phyloP scores from a whole-genome alignment of 2,329 filamentous ascomycete species.

The Aureobasidium sp. region DNA sequence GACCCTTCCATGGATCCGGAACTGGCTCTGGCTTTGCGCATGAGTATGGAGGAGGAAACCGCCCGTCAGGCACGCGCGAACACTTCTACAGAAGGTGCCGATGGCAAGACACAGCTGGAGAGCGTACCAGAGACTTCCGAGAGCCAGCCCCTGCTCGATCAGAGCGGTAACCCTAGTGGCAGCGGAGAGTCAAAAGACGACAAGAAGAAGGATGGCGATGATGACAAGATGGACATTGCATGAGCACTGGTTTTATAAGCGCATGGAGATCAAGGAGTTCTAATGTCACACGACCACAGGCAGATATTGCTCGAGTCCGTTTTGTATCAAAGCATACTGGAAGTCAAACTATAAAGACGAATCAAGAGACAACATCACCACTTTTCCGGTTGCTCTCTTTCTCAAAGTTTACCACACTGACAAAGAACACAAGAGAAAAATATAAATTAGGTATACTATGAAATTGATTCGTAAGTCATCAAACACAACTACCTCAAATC shows the following conservation, averaged over 20 bases:
- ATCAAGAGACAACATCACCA: not conserved
- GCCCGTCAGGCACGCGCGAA: conserved; percentile 82
- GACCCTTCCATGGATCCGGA: conserved; percentile 90
- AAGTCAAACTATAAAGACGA: not conserved
- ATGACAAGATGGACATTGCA: conserved; percentile 88
- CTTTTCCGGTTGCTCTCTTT: not conserved
- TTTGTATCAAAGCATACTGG: not conserved
- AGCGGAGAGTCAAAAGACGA: conserved; percentile 45
- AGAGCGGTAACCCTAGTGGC: conserved; percentile 56
- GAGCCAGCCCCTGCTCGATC: conserved; percentile 52
- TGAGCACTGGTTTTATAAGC: conserved; percentile 25
- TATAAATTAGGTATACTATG: too few relatives aligned
- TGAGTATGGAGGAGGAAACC: conserved; percentile 98
- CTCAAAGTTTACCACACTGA: too few relatives aligned
- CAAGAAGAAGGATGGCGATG: conserved; percentile 41
- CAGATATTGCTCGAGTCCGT: not conserved
- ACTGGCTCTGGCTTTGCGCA: conserved; percentile 83
- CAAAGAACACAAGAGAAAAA: too few relatives aligned
- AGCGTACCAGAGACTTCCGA: conserved; percentile 65
- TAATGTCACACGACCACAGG: conserved; percentile 1
- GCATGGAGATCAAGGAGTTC: conserved; percentile 7
- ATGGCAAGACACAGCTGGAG: conserved; percentile 68
- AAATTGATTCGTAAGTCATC: not conserved
- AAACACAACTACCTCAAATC: not conserved
- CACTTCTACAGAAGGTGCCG: conserved; percentile 57